phyloP scores from a whole-genome alignment of 2,329 filamentous ascomycete species.

The Fusarium nanum region DNA sequence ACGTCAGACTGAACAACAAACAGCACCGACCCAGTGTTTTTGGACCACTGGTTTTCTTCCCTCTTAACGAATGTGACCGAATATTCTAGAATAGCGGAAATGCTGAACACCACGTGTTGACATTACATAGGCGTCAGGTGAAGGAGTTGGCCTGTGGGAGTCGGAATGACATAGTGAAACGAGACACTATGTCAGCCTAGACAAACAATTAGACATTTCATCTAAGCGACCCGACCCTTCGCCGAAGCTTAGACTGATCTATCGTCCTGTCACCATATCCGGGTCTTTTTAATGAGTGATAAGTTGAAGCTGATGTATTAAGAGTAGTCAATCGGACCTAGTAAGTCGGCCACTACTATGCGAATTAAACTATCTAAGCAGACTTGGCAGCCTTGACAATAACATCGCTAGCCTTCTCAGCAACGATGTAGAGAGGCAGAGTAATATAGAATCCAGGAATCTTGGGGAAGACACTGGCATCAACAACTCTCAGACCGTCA shows the following conservation, averaged over 20 bases:
- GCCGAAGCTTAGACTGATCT: no score
- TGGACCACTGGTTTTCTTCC: background rate
- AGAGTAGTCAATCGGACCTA: background rate
- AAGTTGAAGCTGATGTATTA: background rate
- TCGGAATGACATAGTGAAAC: no score
- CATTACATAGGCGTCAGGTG: background rate
- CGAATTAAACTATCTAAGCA: background rate
- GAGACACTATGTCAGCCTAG: no score
- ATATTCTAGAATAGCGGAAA: background rate
- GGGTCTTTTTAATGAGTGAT: no score
- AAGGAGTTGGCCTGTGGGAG: no score
- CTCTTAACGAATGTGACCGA: background rate
- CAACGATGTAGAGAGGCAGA: slow-evolving; percentile 53
- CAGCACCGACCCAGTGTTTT: background rate
- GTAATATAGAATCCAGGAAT: slow-evolving; percentile 42
- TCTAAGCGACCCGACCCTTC: no score
- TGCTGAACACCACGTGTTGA: background rate
- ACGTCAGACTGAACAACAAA: background rate
- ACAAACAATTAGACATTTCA: no score
- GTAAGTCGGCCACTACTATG: no score
- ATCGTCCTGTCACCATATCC: no score
- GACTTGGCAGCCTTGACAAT: slow-evolving; percentile 46
- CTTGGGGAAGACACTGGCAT: slow-evolving; percentile 65
- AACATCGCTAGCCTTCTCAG: slow-evolving; percentile 65
- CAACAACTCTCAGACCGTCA: slow-evolving; percentile 68